Conservation (phyloP, 1,284 basidiomycete genomes). For the Leccinum solheimii region DNA sequence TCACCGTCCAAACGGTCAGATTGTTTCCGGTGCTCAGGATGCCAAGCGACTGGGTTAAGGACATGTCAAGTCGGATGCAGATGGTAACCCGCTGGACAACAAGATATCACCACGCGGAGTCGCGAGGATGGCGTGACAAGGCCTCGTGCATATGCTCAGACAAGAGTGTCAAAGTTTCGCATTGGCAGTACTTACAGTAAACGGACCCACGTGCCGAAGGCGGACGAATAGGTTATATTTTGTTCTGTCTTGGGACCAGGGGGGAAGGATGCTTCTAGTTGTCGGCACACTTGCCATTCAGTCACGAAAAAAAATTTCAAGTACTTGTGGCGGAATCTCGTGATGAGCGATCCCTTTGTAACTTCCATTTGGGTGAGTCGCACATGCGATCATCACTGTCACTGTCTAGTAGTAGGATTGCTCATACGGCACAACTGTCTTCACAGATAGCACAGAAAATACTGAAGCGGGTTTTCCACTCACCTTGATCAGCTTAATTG, state of each 20-base stretch:
- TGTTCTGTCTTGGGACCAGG: not conserved
- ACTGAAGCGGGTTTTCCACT: not conserved
- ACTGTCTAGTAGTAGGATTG: not conserved
- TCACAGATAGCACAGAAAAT: not conserved
- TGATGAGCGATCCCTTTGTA: not conserved
- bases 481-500: not conserved
- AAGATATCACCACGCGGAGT: not conserved
- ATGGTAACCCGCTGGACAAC: not conserved
- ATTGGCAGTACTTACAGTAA: too few relatives aligned
- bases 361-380: not conserved
- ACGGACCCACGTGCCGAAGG: not conserved
- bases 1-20: not conserved
- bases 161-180: not conserved
- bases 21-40: not conserved
- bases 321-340: not conserved
- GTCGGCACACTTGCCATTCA: not conserved
- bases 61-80: not conserved
- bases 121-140: not conserved
- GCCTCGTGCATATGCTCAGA: not conserved
- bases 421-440: not conserved
- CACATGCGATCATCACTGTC: not conserved
- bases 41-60: not conserved
- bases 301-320: not conserved
- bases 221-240: not conserved
- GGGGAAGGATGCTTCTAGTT: not conserved